Evolutionary conservation across 352 stramenopile genomes (phyloP), one percentile per base, ranked within the genome.

Genomic region (Stramenopiles sp.): DNA sequence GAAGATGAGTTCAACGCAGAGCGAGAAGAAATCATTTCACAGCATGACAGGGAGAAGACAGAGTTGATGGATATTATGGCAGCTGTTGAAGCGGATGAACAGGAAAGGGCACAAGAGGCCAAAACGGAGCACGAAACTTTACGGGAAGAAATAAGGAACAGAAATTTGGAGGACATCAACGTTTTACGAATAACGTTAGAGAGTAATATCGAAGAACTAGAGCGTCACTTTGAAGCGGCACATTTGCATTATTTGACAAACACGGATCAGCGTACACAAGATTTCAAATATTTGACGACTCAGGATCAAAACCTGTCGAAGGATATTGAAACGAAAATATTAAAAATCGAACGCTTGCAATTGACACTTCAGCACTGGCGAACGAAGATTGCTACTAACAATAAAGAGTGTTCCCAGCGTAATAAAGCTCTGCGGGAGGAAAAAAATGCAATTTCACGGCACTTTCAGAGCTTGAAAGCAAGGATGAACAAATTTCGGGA

Each of bases 91-190:
- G 85, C 87, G 78, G 67, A 86, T 33, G 90, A 94, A 80, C 90
- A 92, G 44, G 89, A 92, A 82, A 87, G 90, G 30, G 88, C 92
- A 80, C 88, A 86, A 27, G 90, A 94, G 55, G 87, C 89, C 0
- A 84, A 87, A 14, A 88, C 92, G 71, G 88, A 93, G 80, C 89
- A 93, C 84, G 92, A 97, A 71, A 91, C 95, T 82, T 84, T 94
- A 0, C 88, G 91, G 7, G 92, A 97, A 82, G 93, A 97, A 83
- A 95, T 97, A 81, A 89, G 91, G 82, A 97, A 96, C 86, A 95
- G 94, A 81, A 97, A 97, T 86, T 82, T 96, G 25, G 94, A 98
- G 82, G 89, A 97, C 78, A 96, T 97, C 39, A 96, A 97, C 83
- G 90, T 95, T 30, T 83, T 98, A 30, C 87, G 92, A 27, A 95